Conservation (phyloP, 495 filamentous ascomycete genomes). For the Alectoria sarmentosa region DNA sequence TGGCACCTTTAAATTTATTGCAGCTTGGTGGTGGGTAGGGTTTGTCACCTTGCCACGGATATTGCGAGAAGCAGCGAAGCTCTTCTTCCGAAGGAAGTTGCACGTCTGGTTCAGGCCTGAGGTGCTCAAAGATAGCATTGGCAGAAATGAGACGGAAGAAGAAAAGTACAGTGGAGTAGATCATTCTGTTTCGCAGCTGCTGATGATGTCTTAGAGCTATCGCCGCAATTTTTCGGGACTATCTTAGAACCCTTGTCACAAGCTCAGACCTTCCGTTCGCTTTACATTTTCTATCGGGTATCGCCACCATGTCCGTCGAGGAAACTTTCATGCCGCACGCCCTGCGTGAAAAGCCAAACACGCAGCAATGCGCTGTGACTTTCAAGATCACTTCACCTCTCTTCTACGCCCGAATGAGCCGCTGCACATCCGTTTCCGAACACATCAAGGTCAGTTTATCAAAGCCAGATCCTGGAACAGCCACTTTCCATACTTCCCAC, state of each 20-base stretch:
- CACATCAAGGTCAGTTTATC: slow-evolving; percentile 43
- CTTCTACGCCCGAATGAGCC: slow-evolving; percentile 54
- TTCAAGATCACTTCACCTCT: slow-evolving; percentile 49
- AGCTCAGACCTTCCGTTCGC: slow-evolving; percentile 33
- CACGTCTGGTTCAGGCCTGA: slow-evolving; percentile 54
- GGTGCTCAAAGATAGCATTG: slow-evolving; percentile 44
- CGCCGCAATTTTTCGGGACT: slow-evolving; percentile 46
- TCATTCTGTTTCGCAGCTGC: not conserved
- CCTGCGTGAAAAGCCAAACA: slow-evolving; percentile 13
- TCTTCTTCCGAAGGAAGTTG: slow-evolving; percentile 47
- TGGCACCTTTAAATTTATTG: slow-evolving; percentile 42
- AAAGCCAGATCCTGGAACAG: slow-evolving; percentile 33
- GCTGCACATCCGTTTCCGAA: slow-evolving; percentile 44
- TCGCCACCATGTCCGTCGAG: slow-evolving; percentile 30
- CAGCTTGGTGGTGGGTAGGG: slow-evolving; percentile 55
- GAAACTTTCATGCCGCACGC: slow-evolving; percentile 32
- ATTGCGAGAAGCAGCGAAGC: slow-evolving; percentile 44
- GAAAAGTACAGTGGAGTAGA: slow-evolving; percentile 30
- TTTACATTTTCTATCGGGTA: slow-evolving; percentile 44
- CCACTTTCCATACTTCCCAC: slow-evolving; percentile 45
- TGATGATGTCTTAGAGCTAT: slow-evolving; percentile 30
- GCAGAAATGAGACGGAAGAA: slow-evolving; percentile 36
- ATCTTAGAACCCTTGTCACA: slow-evolving; percentile 42
- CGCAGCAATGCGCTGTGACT: slow-evolving; percentile 31
- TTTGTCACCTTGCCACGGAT: slow-evolving; percentile 57